phyloP scores from a whole-genome alignment of 2,329 filamentous ascomycete genomes.

The Botrytis galanthina region DNA sequence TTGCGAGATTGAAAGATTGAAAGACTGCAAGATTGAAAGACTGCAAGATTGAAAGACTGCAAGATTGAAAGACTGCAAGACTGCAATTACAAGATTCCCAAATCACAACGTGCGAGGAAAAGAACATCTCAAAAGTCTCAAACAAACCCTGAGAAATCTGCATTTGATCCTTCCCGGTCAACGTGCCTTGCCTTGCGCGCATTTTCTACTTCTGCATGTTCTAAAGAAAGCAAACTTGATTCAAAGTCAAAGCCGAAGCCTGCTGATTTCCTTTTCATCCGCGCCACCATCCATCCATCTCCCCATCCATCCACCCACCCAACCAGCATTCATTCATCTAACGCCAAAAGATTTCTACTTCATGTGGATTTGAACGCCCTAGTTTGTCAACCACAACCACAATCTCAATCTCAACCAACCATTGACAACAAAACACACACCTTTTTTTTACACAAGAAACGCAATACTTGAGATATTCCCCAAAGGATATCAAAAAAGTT shows the following conservation, averaged over 20 bases:
- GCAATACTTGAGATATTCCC: neutral
- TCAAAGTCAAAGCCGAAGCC: neutral
- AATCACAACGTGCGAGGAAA: neutral
- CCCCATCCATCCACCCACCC: neutral
- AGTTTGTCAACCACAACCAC: neutral
- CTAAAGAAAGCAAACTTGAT: neutral
- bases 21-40: neutral
- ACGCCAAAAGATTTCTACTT: neutral
- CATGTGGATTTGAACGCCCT: neutral
- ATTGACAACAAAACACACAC: neutral
- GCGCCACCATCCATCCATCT: conserved; percentile 4
- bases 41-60: neutral
- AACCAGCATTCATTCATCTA: neutral
- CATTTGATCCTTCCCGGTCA: neutral
- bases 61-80: neutral
- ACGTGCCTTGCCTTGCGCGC: neutral
- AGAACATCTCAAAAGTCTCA: neutral
- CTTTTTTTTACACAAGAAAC: neutral
- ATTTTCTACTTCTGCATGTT: conserved; percentile 1
- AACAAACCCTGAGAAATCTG: neutral
- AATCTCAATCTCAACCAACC: neutral
- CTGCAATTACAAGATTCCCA: neutral
- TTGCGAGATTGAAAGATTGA: no score
- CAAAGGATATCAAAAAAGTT: neutral
- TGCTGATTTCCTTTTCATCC: neutral